phyloP scores from a whole-genome alignment of 2,329 filamentous ascomycete genomes.

The Stromatinia cepivora region DNA sequence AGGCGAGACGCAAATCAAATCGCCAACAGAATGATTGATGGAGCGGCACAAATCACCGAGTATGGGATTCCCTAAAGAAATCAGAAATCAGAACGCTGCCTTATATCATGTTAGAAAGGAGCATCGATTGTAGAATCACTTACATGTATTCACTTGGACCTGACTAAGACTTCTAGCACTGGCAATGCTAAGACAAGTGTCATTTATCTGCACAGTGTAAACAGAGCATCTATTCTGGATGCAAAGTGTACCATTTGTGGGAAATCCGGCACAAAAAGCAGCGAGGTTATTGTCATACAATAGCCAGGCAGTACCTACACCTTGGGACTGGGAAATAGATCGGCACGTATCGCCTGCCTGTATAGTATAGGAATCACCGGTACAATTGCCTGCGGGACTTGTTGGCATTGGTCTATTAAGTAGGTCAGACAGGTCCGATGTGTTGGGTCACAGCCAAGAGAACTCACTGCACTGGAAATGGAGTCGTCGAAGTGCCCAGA shows the following conservation, averaged over 20 bases:
- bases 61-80: neutral
- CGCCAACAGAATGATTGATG: neutral
- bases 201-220: neutral
- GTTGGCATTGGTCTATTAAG: neutral
- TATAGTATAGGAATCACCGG: neutral
- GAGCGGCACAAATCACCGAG: neutral
- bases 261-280: constrained; percentile 11
- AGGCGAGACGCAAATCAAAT: neutral
- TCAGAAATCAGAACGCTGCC: too few species aligned
- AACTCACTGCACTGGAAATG: neutral
- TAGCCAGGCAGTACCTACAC: constrained; percentile 7
- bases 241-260: constrained; percentile 1
- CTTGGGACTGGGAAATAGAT: neutral
- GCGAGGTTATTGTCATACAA: neutral
- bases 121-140: too few species aligned
- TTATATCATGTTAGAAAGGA: too few species aligned
- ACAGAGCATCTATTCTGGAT: neutral
- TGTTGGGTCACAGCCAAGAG: neutral
- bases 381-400: neutral
- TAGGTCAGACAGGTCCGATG: neutral
- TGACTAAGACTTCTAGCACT: neutral
- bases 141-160: neutral
- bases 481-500: neutral
- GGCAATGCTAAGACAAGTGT: neutral
- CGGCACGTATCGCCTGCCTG: neutral